Percentiles rank a stretch among this genome's conserved stretches.
Conservation (phyloP, 1,284 basidiomycete species). For the Ceratobasidium sp. region DNA sequence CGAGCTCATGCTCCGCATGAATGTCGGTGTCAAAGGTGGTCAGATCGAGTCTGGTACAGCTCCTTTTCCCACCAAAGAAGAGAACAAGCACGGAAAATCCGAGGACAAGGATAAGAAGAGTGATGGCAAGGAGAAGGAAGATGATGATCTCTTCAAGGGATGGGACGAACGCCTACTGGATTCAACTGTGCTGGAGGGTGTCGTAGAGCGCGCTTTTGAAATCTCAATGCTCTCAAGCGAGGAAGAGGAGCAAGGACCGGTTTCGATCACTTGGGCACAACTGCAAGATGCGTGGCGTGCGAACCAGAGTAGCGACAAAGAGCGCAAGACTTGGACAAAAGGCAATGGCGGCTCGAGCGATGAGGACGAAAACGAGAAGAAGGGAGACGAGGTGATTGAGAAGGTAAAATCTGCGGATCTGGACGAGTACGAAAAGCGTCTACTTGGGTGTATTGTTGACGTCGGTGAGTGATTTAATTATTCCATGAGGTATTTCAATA, state of each 20-base stretch:
- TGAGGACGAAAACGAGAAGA: background rate
- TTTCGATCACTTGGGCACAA: constrained; percentile 79
- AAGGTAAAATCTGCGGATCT: constrained; percentile 77
- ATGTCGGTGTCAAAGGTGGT: constrained; percentile 72
- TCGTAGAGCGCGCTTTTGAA: constrained; percentile 51
- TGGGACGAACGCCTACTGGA: background rate
- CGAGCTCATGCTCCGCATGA: constrained; percentile 80
- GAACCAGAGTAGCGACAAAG: background rate
- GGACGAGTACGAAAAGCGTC: constrained; percentile 76
- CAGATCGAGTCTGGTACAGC: constrained; percentile 62
- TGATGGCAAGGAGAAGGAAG: constrained; percentile 53
- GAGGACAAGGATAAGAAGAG: constrained; percentile 51
- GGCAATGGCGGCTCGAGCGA: background rate
- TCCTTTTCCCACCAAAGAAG: constrained; percentile 32
- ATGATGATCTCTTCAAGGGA: constrained; percentile 20
- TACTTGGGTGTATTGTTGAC: constrained; percentile 88
- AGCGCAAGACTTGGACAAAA: background rate
- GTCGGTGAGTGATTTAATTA: constrained; percentile 59
- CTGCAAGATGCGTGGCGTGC: constrained; percentile 1
- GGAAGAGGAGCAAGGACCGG: constrained; percentile 61
- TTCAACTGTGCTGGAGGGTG: background rate
- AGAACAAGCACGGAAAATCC: constrained; percentile 56
- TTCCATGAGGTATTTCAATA: background rate
- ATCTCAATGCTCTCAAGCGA: constrained; percentile 44
- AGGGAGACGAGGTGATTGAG: constrained; percentile 72